Evolutionary conservation across 306 rosid genomes (phyloP).

Genomic region (Glycine soja): DNA sequence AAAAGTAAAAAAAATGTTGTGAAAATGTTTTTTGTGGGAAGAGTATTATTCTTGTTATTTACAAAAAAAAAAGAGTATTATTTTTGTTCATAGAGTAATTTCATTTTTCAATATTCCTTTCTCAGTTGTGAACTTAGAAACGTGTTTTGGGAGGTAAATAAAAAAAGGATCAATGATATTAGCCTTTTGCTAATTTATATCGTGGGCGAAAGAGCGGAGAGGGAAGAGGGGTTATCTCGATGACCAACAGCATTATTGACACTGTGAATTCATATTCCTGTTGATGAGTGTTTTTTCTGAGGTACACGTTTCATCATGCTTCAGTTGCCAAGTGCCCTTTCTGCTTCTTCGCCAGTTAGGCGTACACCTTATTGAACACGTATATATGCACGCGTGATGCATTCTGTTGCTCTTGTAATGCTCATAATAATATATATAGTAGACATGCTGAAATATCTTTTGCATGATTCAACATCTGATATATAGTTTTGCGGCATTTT

Average conservation of each 20-base stretch:
- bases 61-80: too few relatives aligned
- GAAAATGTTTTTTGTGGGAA: not conserved
- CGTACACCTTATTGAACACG: not conserved
- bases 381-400: constrained; percentile 39
- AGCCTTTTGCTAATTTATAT: not conserved
- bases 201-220: too few relatives aligned
- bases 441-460: constrained; percentile 49
- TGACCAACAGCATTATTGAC: too few relatives aligned
- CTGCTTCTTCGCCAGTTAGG: not conserved
- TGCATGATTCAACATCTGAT: constrained; percentile 44
- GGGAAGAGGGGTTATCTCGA: too few relatives aligned
- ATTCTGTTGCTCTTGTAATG: constrained; percentile 38
- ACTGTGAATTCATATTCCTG: not conserved
- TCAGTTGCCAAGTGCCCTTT: constrained; percentile 37
- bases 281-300: not conserved
- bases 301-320: constrained; percentile 27
- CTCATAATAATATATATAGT: constrained; percentile 26
- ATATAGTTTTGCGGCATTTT: constrained; percentile 43
- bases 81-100: not conserved
- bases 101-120: not conserved
- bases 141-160: not conserved
- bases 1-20: not conserved
- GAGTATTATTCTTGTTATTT: not conserved
- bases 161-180: not conserved
- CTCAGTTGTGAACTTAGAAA: not conserved